These are phyloP conservation scores for Articulospora tetracladia DNA, from an alignment of 495 filamentous ascomycete species.

Conservation along the genomic window DNA sequence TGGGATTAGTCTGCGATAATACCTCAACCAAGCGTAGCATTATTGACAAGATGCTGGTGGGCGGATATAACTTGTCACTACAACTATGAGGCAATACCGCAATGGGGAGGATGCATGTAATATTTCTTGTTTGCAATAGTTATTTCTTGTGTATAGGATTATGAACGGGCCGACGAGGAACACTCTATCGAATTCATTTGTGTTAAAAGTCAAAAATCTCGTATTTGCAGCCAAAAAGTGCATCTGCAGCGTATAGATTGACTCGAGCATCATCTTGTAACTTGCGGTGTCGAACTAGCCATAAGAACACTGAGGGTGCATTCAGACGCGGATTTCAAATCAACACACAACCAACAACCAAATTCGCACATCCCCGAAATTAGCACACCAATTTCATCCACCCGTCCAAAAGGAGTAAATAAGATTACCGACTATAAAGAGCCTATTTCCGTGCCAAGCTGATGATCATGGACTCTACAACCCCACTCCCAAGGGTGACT, in stretches of 20 bases:
- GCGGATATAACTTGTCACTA: neutral
- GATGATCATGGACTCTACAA: neutral
- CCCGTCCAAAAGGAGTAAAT: neutral
- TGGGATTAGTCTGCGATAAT: slow-evolving; percentile 20
- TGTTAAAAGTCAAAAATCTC: neutral
- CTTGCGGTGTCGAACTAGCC: no score
- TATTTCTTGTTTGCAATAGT: slow-evolving; percentile 12
- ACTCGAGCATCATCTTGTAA: no score
- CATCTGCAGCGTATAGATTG: neutral
- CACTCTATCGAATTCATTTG: neutral
- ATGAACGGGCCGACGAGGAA: neutral
- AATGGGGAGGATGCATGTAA: slow-evolving; percentile 6
- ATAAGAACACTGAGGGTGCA: no score
- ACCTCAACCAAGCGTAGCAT: slow-evolving; percentile 15
- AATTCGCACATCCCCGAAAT: neutral
- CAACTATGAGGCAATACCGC: slow-evolving; percentile 1
- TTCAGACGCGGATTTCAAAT: neutral
- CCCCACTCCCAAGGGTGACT: slow-evolving; percentile 58
- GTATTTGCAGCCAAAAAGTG: neutral
- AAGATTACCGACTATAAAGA: neutral
- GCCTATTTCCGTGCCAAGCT: neutral
- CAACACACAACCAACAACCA: neutral
- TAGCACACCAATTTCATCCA: neutral
- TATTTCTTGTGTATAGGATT: slow-evolving; percentile 19
- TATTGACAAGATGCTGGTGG: slow-evolving; percentile 2